Conservation (phyloP, 1,284 basidiomycete species). For the Marasmius tenuissimus region DNA sequence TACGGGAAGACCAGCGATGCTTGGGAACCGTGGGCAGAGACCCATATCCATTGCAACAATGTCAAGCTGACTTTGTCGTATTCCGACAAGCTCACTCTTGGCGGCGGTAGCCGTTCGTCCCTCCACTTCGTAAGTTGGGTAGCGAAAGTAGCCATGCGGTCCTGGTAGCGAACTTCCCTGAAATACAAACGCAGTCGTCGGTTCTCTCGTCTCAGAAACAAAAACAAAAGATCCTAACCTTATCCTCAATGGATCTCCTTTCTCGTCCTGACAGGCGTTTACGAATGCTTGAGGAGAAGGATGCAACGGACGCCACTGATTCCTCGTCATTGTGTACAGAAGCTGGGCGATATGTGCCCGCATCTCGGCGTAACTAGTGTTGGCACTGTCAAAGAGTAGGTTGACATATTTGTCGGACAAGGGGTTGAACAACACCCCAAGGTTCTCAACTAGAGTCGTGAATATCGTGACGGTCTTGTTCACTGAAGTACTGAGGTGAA, state of each 20-base stretch:
- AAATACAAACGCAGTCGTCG: slow-evolving; percentile 2
- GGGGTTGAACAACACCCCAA: slow-evolving; percentile 65
- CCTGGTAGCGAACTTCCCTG: slow-evolving; percentile 60
- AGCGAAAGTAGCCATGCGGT: slow-evolving; percentile 56
- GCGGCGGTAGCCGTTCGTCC: slow-evolving; percentile 79
- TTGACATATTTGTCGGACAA: slow-evolving; percentile 69
- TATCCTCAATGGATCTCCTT: slow-evolving; percentile 65
- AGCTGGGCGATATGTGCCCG: slow-evolving; percentile 71
- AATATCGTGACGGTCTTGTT: slow-evolving; percentile 66
- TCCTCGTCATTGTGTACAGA: slow-evolving; percentile 60
- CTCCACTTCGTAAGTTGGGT: slow-evolving; percentile 66
- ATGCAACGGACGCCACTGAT: slow-evolving; percentile 79
- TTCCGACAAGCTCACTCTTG: slow-evolving; percentile 76
- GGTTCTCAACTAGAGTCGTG: slow-evolving; percentile 56
- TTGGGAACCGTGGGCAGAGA: slow-evolving; percentile 65
- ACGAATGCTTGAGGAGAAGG: slow-evolving; percentile 67
- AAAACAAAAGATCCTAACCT: slow-evolving; percentile 36
- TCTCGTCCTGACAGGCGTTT: slow-evolving; percentile 52
- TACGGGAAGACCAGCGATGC: slow-evolving; percentile 74
- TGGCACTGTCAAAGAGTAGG: slow-evolving; percentile 73
- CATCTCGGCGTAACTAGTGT: slow-evolving; percentile 86
- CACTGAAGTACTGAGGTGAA: slow-evolving; percentile 43
- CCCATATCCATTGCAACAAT: slow-evolving; percentile 79
- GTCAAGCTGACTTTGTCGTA: slow-evolving; percentile 89
- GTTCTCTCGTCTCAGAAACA: not conserved